Evolutionary conservation across 2,329 filamentous ascomycete species (phyloP).

Genomic region (Xylaria multiplex): DNA sequence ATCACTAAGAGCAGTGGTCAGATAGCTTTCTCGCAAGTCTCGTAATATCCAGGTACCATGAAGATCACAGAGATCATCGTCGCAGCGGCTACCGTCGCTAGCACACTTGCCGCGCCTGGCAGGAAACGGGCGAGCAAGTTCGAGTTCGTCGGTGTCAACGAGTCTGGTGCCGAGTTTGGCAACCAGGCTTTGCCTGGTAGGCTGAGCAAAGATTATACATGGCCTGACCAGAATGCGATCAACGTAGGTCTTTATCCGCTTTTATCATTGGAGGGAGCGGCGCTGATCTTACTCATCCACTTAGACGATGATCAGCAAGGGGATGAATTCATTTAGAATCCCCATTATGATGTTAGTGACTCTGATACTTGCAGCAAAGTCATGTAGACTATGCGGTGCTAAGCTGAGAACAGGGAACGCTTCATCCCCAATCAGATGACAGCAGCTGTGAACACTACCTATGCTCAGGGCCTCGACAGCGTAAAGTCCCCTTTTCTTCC

Average conservation of each 20-base stretch:
- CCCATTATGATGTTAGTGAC: slow-evolving; percentile 63
- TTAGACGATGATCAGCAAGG: slow-evolving; percentile 60
- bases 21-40: background rate
- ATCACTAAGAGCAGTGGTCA: background rate
- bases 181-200: slow-evolving; percentile 63
- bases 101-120: slow-evolving; percentile 48
- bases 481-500: slow-evolving; percentile 32
- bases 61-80: slow-evolving; percentile 49
- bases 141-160: slow-evolving; percentile 51
- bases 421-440: slow-evolving; percentile 61
- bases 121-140: slow-evolving; percentile 51
- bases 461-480: slow-evolving; percentile 43
- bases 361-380: slow-evolving; percentile 19
- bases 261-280: background rate
- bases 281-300: slow-evolving; percentile 9
- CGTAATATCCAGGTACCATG: slow-evolving; percentile 43
- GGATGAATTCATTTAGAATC: slow-evolving; percentile 67
- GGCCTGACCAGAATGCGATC: slow-evolving; percentile 61
- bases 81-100: slow-evolving; percentile 45
- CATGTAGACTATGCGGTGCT: background rate
- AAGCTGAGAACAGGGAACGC: slow-evolving; percentile 61
- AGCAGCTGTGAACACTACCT: slow-evolving; percentile 48
- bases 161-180: slow-evolving; percentile 70
- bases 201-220: slow-evolving; percentile 68
- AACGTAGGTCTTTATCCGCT: slow-evolving; percentile 44